Evolutionary conservation across 768 basidiomycete species (phyloP).

Genomic region (Lactifluus pinguis): DNA sequence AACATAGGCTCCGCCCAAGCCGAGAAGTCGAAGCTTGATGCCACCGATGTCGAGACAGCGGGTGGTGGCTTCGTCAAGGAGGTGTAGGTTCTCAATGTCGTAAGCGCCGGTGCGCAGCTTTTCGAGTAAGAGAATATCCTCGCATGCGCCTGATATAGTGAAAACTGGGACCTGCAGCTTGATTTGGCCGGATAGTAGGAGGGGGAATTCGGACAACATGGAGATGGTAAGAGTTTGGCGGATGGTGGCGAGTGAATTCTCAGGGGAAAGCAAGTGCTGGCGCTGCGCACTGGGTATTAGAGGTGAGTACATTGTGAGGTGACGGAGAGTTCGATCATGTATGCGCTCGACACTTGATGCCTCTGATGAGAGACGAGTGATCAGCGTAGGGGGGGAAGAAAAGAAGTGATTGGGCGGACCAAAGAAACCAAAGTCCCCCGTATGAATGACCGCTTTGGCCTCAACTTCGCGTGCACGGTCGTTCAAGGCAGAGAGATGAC

Average conservation of each 20-base stretch:
- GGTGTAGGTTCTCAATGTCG: conserved; percentile 79
- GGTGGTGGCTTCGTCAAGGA: conserved; percentile 94
- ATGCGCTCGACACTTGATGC: conserved; percentile 76
- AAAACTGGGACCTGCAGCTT: conserved; percentile 90
- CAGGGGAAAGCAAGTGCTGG: conserved; percentile 62
- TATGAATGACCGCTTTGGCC: conserved; percentile 91
- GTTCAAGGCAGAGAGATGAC: conserved; percentile 81
- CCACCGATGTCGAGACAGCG: conserved; percentile 87
- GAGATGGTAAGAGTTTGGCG: conserved; percentile 67
- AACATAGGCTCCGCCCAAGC: conserved; percentile 90
- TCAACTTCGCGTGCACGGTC: conserved; percentile 82
- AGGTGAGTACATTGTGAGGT: conserved; percentile 94
- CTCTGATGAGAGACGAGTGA: conserved; percentile 37
- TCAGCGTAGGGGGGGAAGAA: conserved; percentile 3
- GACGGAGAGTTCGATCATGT: conserved; percentile 91
- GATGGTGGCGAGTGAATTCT: conserved; percentile 57
- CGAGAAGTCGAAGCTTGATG: conserved; percentile 88
- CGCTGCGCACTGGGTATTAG: conserved; percentile 81
- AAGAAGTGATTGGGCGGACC: conserved; percentile 33
- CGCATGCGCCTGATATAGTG: conserved; percentile 96
- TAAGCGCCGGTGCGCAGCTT: conserved; percentile 82
- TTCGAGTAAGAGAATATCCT: conserved; percentile 89
- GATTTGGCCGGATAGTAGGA: conserved; percentile 82
- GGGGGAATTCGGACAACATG: conserved; percentile 89
- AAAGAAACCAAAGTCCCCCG: conserved; percentile 99